Base-by-base conservation (phyloP, 352 stramenopile species). In the Paralagenidium karlingii region DNA sequence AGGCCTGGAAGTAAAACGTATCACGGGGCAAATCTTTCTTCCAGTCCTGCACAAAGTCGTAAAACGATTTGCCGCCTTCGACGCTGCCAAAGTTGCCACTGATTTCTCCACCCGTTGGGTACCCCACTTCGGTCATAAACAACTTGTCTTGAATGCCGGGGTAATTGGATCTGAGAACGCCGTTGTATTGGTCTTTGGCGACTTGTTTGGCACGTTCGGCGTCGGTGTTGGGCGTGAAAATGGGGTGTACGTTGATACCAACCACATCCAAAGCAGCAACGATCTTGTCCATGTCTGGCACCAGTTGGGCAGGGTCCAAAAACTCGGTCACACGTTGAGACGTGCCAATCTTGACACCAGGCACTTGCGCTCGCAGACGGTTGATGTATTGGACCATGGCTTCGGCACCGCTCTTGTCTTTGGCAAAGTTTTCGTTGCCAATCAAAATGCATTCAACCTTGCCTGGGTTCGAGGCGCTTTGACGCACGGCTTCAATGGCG, bases 171-270 rank as follows among this genome's bases (percentile, higher is more conserved):
- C 59, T 49, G 11, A 63, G 58, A 8, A 75, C 40, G 1, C 57
- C 27, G 22, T 51, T 57, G 66, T 66, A 83, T 45, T 83, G 44
- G 8, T 44, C 38, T 2, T 51, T 45, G 8, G 71, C 42, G 26
- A 71, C 31, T 15, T 54, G 46, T 19, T 84, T 73, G 19, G 67
- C 69, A 19, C 55, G 62, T 1, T 44, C 40, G 4, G 41, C 63
- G 0, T 34, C 53, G 3, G 55, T 65, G 42, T 53, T 40, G 13
- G 54, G 34, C 15, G 49, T 65, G 57, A 84, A 87, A 11, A 74
- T 61, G 1, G 67, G 63, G 48, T 83, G 68, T 38, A 84, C 77
- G 60, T 84, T 83, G 42, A 81, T 68, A 24, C 69, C 73, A 19
- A 81, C 44, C 25, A 74, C 53, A 39, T 87, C 68, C 47, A 64